Evolutionary conservation across 495 filamentous ascomycete genomes (phyloP).

Genomic region (Parathielavia hyrcaniae): DNA sequence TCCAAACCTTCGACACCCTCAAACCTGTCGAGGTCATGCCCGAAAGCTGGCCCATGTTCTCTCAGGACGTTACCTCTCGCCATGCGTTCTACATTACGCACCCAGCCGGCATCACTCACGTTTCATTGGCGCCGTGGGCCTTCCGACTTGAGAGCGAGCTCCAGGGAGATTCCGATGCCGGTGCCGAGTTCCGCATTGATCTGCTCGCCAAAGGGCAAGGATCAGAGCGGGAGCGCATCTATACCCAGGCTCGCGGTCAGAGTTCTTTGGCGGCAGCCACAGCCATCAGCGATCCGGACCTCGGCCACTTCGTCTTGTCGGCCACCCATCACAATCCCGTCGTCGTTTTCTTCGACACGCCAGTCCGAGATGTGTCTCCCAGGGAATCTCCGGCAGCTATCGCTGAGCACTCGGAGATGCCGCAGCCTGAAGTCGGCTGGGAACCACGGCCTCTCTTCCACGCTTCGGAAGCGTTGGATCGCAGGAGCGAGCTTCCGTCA

Average conservation of each 20-base stretch:
- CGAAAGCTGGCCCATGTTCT: conserved; percentile 66
- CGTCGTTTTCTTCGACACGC: conserved; percentile 60
- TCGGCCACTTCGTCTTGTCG: conserved; percentile 76
- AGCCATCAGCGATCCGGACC: conserved; percentile 63
- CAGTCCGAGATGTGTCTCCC: conserved; percentile 41
- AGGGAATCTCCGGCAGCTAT: conserved; percentile 25
- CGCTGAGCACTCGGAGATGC: conserved; percentile 24
- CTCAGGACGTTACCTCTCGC: conserved; percentile 60
- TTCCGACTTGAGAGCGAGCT: conserved; percentile 72
- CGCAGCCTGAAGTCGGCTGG: conserved; percentile 35
- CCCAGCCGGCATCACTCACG: conserved; percentile 58
- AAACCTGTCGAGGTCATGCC: conserved; percentile 45
- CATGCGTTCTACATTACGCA: conserved; percentile 78
- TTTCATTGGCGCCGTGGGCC: conserved; percentile 70
- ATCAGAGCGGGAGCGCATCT: conserved; percentile 55
- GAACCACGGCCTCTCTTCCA: conserved; percentile 64
- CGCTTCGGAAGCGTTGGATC: conserved; percentile 58
- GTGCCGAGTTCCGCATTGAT: conserved; percentile 66
- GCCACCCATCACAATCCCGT: conserved; percentile 56
- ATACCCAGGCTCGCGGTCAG: conserved; percentile 41
- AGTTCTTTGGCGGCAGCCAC: conserved; percentile 53
- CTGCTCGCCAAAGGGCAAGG: conserved; percentile 58
- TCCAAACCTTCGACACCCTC: conserved; percentile 57
- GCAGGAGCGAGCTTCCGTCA: conserved; percentile 49
- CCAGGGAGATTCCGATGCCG: conserved; percentile 54